Evolutionary conservation across 257 asterid species (phyloP), one percentile per base, ranked within the genome.

Genomic region (Paulownia fortunei): DNA sequence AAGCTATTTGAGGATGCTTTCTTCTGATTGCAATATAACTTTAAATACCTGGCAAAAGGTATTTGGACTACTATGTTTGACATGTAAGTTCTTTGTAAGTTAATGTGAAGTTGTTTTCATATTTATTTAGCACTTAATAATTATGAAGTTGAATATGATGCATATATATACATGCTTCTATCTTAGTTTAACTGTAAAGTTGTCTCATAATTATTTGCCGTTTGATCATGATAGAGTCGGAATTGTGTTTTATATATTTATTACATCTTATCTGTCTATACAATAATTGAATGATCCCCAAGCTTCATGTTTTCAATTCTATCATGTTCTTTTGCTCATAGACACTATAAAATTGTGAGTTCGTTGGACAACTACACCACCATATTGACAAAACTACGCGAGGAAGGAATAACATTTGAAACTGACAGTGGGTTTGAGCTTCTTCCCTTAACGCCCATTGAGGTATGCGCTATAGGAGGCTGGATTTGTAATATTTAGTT

Each of bases 351-450:
- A 73, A 87, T 93, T 11, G 85, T 93, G 62, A 84, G 93, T 85
- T 89, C 98, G 66, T 15, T 89, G 77, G 97, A 91, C 24, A 90
- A 90, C 82, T 95, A 90, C 87, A 9, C 92, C 15, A 70, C 71
- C 74, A 82, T 95, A 82, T 77, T 93, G 80, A 74, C 89, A 47
- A 93, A 87, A 79, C 84, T 91, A 55, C 85, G 91, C 7, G 96
- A 90, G 49, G 97, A 89, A 87, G 97, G 93, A 87, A 87, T 95
- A 67, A 18, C 88, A 23, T 93, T 86, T 65, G 96, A 89, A 82
- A 86, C 97, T 36, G 98, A 93, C 84, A 86, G 84, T 63, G 99
- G 98, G 34, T 92, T 86, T 32, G 99, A 93, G 89, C 95, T 95
- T 77, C 75, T 93, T 83, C 98, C 97, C 15, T 55, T 82, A 11